Conservation (phyloP, 1,284 basidiomycete genomes). For the Cryptococcus sp. region DNA sequence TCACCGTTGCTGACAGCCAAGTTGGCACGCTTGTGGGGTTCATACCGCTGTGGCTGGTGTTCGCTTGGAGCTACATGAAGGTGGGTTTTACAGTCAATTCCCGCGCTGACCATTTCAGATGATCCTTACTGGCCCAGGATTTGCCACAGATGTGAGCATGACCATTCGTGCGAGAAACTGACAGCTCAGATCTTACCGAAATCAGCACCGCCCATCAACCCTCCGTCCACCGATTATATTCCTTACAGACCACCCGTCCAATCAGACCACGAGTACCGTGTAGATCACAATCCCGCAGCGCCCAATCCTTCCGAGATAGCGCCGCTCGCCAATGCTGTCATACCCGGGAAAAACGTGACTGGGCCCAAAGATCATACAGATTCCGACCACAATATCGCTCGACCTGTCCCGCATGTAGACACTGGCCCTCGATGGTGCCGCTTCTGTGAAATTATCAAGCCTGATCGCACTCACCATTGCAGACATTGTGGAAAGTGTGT, state of each 20-base stretch:
- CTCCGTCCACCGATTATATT: constrained; percentile 7
- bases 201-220: constrained; percentile 33
- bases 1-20: constrained; percentile 34
- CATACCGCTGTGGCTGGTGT: constrained; percentile 65
- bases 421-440: constrained; percentile 41
- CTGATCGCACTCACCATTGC: constrained; percentile 52
- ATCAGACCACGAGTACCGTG: not conserved
- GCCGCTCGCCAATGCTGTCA: constrained; percentile 22
- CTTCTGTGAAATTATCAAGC: constrained; percentile 51
- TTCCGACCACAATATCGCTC: constrained; percentile 11
- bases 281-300: constrained; percentile 5
- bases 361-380: too few species aligned
- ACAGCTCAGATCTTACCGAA: constrained; percentile 45
- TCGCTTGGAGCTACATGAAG: constrained; percentile 70
- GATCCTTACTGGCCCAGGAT: constrained; percentile 67
- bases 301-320: constrained; percentile 33
- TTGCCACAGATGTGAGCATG: constrained; percentile 64
- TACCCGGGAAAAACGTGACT: too few species aligned
- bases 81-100: constrained; percentile 53
- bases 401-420: constrained; percentile 35
- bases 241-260: constrained; percentile 4
- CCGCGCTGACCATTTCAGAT: constrained; percentile 51
- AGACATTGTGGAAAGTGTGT: constrained; percentile 53
- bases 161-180: not conserved
- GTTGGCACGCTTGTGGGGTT: constrained; percentile 65